Evolutionary conservation across 352 stramenopile species (phyloP), one percentile per base, ranked within the genome.

Genomic region (Phytophthora crassamura): DNA sequence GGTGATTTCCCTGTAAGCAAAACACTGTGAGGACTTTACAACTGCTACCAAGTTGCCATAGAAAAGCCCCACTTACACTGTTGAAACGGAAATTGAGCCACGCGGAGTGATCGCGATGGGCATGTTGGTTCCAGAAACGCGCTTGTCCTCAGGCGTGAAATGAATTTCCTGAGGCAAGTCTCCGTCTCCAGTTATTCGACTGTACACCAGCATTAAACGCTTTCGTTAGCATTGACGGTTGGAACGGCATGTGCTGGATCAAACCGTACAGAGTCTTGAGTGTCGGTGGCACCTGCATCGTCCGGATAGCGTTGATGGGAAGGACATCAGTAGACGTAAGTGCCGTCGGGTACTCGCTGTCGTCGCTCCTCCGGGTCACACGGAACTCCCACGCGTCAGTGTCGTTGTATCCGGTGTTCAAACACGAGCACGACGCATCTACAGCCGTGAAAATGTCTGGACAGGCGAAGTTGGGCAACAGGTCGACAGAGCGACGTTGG

Each of bases 401-500:
- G 39, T 59, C 39, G 18, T 46, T 65, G 39, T 74, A 72, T 7
- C 57, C 60, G 10, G 16, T 12, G 16, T 14, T 22, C 22, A 79
- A 36, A 35, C 71, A 79, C 4, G 71, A 57, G 25, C 71, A 79
- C 2, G 71, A 76, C 5, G 57, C 71, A 7, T 74, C 54, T 5
- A 76, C 55, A 1, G 67, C 61, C 25, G 71, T 76, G 30, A 74
- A 79, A 34, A 79, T 66, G 34, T 57, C 67, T 4, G 71, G 71
- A 38, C 71, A 79, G 10, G 57, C 67, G 25, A 64, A 67, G 20
- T 79, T 79, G 4, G 71, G 62, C 9, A 61, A 25, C 18, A 34
- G 35, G 5, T 67, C 58, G 1, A 40, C 30, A 2, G 56, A 49
- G 3, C 54, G 59, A 18, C 70, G 60, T 53, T 79, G 71, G 16